Base-by-base conservation (phyloP, 192 early-diverging fungal species). In the Jimgerdemannia flammicorona region DNA sequence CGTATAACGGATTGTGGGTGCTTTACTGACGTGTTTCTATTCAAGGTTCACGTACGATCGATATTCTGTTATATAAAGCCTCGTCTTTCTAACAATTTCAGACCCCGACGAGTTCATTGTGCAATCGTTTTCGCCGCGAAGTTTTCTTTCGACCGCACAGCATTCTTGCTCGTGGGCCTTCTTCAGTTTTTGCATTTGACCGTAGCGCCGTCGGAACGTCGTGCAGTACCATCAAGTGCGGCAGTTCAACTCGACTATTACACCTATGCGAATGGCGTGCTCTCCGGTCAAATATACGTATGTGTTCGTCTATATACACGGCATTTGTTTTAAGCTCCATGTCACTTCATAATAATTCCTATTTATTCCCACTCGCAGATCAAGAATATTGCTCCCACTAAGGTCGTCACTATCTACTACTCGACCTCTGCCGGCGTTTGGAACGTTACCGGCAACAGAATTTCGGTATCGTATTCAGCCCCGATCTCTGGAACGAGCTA, bases 401-500 rank as follows among this genome's bases (percentile, higher is more conserved):
- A 72, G 72, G 59, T 64, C 54, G 72, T 72, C 6, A 72, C 72
- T 4, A 4, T 72, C 19, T 64, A 39, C 66, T 72, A 72, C 59
- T 72, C 72, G 17, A 65, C 72, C 11, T 14, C 44, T 29, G 66
- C 10, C 41, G 49, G 39, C 43, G 19, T 64, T 3, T 72, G 72
- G 72, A 72, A 72, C 29, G 66, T 72, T 72, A 41, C 3, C 17
- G 72, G 72, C 20, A 39, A 72, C 66, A 65, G 63, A 9, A 64
- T 72, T 39, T 3, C 4, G 11, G 72, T 54, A 18, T 39, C 29
- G 17, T 77, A 64, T 40, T 73, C 71, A 42, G 40, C 72, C 68
- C 11, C 29, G 7, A 77, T 77, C 44, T 77, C 76, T 41, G 72
- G 54, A 4, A 77, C 76, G n/a, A 77, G 66, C 49, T 77, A 77